Base-by-base conservation (phyloP, 345 rosid genomes). In the Rubroshorea leprosula region DNA sequence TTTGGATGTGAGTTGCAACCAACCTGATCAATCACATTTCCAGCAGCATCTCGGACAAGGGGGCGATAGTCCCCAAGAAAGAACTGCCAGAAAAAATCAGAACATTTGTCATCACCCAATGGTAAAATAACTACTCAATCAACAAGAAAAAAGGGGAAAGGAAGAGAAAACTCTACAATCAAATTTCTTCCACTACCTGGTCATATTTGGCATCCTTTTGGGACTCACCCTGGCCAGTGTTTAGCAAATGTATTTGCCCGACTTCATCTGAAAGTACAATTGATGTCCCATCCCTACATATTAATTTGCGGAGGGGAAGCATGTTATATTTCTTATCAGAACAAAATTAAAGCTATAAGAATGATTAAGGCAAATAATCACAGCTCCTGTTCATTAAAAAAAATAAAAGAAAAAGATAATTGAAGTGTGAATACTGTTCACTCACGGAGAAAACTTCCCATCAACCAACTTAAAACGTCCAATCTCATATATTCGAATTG, bases 21-120 rank as follows among this genome's bases (percentile, higher is more conserved):
- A 71, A 90, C 99, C 97, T 93, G 97, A 77, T 93, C 99, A 70
- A 89, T 83, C 67, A 86, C 92, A 72, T 85, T 85, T 47, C 99
- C 99, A 64, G 62, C 60, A 68, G 83, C 38, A 74, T 93, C 97
- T 60, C 86, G 86, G 49, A 89, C 78, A 67, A 93, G 77, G 25
- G 99, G 99, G 53, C 99, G 95, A 76, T 93, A 93, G 70, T 93
- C 99, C 64, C 99, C 99, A 67, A 93, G 97, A 78, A 87, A 93
- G 83, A 93, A 93, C 99, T 93, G 81, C 58, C 61, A 65, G 24
- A 60, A 56, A 60, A 60, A 17, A 58, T 49, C 31, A 58, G 55
- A 66, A 55, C 48, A 54, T 69, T 54, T 54, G 69, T 39, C 57
- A 63, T 48, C 62, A 68, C 71, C 20, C 29, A 68, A 69, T 31